Conservation (phyloP, 108 stramenopile species). For the Hondaea fermentalgiana region DNA sequence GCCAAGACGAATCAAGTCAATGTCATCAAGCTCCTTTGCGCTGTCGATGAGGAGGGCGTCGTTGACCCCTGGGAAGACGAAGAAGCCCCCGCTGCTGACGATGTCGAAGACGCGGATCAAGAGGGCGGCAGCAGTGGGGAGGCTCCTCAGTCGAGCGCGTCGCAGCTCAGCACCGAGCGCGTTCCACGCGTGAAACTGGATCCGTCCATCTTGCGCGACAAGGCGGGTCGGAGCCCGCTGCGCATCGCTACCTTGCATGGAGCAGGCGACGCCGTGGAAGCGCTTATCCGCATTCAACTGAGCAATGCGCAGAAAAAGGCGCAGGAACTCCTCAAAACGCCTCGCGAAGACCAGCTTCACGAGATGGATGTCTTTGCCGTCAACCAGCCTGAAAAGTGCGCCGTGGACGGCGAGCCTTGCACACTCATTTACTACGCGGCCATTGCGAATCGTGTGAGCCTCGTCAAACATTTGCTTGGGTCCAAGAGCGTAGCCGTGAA, state of each 20-base stretch:
- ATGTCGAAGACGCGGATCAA: neutral
- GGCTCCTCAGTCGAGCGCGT: too few relatives aligned
- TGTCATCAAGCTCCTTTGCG: neutral
- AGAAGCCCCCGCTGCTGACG: neutral
- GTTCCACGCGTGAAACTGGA: neutral
- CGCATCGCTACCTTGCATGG: neutral
- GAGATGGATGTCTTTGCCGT: neutral
- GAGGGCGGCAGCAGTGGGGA: too few relatives aligned
- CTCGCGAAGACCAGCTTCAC: neutral
- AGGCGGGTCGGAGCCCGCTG: neutral
- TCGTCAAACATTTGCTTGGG: neutral
- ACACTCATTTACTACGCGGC: neutral
- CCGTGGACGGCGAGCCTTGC: neutral
- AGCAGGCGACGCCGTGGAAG: neutral
- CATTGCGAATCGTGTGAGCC: neutral
- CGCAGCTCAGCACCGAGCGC: neutral
- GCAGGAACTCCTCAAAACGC: neutral
- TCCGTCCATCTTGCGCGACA: neutral
- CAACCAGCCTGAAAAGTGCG: neutral
- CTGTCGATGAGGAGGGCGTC: neutral
- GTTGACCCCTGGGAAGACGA: neutral
- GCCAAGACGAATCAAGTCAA: neutral
- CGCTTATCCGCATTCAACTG: neutral
- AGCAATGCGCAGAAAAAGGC: neutral
- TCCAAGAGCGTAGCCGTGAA: neutral